phyloP scores from a whole-genome alignment of 352 stramenopile genomes.

The Pythium sukuiense region DNA sequence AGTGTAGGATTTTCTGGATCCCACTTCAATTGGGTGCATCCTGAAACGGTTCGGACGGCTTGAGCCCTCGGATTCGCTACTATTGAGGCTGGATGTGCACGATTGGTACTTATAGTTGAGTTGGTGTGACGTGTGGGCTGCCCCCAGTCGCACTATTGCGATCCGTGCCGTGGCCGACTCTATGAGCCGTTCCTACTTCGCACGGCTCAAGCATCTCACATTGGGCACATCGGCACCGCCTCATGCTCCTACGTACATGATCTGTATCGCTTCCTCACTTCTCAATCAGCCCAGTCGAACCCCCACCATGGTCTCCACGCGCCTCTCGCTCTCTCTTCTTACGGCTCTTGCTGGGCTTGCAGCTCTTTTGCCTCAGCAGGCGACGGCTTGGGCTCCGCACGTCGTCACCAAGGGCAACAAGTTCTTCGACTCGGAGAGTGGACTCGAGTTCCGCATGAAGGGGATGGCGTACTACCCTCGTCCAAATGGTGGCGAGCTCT shows the following conservation, averaged over 20 bases:
- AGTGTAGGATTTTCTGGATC: no score
- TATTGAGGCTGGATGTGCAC: background rate
- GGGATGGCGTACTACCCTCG: constrained; percentile 76
- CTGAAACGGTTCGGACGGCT: no score
- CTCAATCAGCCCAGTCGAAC: background rate
- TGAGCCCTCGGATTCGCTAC: no score
- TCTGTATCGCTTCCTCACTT: no score
- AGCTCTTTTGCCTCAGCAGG: background rate
- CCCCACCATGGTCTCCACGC: background rate
- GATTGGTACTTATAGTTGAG: background rate
- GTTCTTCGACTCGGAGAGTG: constrained; percentile 58
- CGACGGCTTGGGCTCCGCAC: constrained; percentile 11
- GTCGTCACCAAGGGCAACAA: constrained; percentile 74
- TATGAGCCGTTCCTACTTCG: background rate
- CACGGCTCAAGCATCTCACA: no score
- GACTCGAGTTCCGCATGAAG: constrained; percentile 60
- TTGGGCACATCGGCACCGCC: no score
- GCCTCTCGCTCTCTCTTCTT: background rate
- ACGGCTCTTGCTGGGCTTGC: background rate
- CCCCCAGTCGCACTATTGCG: background rate
- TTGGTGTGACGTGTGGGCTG: background rate
- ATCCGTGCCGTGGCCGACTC: background rate
- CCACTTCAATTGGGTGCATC: no score
- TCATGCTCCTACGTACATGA: background rate
- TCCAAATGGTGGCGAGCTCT: constrained; percentile 51